Percentiles rank a stretch among this genome's conserved stretches.
Evolutionary conservation across 768 basidiomycete species (phyloP).

Genomic region (Tricholoma terreum): DNA sequence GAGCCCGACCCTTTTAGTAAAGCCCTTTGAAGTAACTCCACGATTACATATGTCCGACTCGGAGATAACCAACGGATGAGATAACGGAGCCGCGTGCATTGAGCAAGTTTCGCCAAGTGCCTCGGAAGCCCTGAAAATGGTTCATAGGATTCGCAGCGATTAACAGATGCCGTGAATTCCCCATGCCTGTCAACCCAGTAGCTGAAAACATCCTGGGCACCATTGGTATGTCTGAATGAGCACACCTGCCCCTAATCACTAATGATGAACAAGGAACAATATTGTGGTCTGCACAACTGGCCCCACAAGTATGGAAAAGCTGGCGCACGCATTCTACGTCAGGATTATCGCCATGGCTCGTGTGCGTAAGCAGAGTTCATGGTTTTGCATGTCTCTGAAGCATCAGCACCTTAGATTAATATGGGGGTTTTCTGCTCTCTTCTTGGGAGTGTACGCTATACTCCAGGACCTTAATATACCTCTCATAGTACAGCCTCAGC

Average conservation of each 20-base stretch:
- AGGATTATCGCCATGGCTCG: slow-evolving; percentile 65
- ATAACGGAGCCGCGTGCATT: no score
- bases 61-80: no score
- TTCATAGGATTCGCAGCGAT: not conserved
- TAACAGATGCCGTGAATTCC: not conserved
- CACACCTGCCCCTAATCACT: not conserved
- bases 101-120: no score
- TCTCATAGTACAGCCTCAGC: slow-evolving; percentile 63
- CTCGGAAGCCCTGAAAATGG: not conserved
- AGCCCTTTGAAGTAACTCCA: no score
- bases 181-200: slow-evolving; percentile 45
- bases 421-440: slow-evolving; percentile 58
- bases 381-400: not conserved
- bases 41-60: no score
- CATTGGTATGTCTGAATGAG: slow-evolving; percentile 42
- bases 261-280: slow-evolving; percentile 46
- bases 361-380: slow-evolving; percentile 38
- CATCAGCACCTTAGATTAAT: slow-evolving; percentile 38
- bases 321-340: slow-evolving; percentile 63
- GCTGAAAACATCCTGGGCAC: slow-evolving; percentile 72
- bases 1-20: no score
- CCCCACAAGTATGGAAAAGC: slow-evolving; percentile 75
- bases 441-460: slow-evolving; percentile 68
- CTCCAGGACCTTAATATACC: slow-evolving; percentile 68
- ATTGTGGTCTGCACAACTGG: slow-evolving; percentile 63